Evolutionary conservation across 768 basidiomycete species (phyloP).

Genomic region (Cytidiella melzeri): DNA sequence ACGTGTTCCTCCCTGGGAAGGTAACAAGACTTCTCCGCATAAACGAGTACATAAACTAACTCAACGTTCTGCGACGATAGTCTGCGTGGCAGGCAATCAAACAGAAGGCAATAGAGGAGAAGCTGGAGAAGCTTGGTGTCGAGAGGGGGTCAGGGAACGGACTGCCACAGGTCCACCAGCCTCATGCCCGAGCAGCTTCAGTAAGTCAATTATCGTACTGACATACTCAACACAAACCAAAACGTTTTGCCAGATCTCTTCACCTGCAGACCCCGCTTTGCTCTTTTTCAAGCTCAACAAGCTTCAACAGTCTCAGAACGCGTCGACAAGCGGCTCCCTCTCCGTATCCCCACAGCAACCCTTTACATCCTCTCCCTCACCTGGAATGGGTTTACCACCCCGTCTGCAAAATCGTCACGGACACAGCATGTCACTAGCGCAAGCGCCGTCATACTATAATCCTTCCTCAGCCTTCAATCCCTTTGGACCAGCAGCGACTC

Average conservation of each 20-base stretch:
- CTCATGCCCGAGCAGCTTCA: conserved; percentile 79
- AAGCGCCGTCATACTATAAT: conserved; percentile 42
- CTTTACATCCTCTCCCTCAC: conserved; percentile 48
- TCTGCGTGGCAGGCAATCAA: conserved; percentile 68
- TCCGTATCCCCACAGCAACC: conserved; percentile 62
- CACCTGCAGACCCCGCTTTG: conserved; percentile 82
- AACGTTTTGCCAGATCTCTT: conserved; percentile 58
- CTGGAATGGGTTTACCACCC: conserved; percentile 32
- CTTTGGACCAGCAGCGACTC: conserved; percentile 51
- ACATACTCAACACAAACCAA: conserved; percentile 12
- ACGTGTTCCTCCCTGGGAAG: conserved; percentile 81
- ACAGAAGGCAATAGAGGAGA: conserved; percentile 71
- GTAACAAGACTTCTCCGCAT: conserved; percentile 32
- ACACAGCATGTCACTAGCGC: conserved; percentile 69
- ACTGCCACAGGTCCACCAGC: conserved; percentile 58
- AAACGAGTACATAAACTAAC: conserved; percentile 1
- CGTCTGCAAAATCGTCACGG: conserved; percentile 55
- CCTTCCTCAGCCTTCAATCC: conserved; percentile 50
- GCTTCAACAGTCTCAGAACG: conserved; percentile 64
- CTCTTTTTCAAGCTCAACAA: conserved; percentile 81
- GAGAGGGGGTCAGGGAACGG: conserved; percentile 53
- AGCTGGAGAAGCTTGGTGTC: conserved; percentile 73
- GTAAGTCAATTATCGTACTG: conserved; percentile 41
- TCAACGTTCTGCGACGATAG: not conserved
- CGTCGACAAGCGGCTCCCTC: conserved; percentile 45